These are phyloP conservation scores for Cystobasidium sp. DNA, from an alignment of 1,284 basidiomycete species.

Conservation along the genomic window DNA sequence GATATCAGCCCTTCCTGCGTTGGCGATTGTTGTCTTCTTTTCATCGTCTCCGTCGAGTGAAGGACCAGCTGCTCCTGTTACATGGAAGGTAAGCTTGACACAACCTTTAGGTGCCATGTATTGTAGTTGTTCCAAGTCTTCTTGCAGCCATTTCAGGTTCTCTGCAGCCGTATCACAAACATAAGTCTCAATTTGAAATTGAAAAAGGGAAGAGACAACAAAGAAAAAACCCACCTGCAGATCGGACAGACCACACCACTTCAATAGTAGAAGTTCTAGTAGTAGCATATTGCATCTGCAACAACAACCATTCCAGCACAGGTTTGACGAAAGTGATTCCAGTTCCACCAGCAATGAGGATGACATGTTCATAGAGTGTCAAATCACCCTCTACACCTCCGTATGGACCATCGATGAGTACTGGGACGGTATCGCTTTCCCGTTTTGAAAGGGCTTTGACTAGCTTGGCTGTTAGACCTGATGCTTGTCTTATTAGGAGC, in stretches of 20 bases:
- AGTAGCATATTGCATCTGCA: constrained; percentile 47
- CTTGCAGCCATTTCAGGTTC: constrained; percentile 46
- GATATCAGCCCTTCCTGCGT: constrained; percentile 14
- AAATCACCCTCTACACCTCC: constrained; percentile 57
- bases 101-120: constrained; percentile 15
- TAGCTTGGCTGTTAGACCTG: constrained; percentile 37
- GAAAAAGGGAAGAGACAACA: constrained; percentile 49
- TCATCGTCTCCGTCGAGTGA: neutral
- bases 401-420: constrained; percentile 60
- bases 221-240: constrained; percentile 45
- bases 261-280: constrained; percentile 41
- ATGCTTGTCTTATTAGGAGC: constrained; percentile 34
- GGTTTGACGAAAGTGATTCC: constrained; percentile 53
- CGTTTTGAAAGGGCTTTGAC: constrained; percentile 10
- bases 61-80: constrained; percentile 36
- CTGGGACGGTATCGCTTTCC: constrained; percentile 45
- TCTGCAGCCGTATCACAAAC: constrained; percentile 22
- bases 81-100: constrained; percentile 45
- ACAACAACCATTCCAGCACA: constrained; percentile 46
- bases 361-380: constrained; percentile 55
- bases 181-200: neutral
- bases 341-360: constrained; percentile 59
- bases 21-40: neutral
- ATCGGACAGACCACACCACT: constrained; percentile 46
- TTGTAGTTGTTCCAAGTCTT: constrained; percentile 34